These are phyloP conservation scores for Collybia nuda DNA, from an alignment of 768 basidiomycete genomes.

Conservation along the genomic window DNA sequence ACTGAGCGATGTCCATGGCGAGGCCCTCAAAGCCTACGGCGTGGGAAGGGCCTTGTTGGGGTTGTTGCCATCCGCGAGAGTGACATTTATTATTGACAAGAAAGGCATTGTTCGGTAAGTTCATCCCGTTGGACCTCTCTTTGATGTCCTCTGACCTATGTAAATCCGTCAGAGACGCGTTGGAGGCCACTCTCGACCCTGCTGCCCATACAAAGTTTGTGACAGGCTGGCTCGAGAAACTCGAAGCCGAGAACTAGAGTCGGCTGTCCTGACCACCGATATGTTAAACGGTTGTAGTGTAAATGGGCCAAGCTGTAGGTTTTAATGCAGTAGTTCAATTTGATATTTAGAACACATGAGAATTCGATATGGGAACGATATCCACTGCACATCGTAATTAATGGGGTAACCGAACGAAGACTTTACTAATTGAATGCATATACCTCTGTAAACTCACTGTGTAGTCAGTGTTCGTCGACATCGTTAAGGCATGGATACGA, in stretches of 20 bases:
- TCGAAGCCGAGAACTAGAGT: constrained; percentile 12
- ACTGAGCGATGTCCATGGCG: constrained; percentile 67
- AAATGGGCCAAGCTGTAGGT: too few species aligned
- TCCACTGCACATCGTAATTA: too few species aligned
- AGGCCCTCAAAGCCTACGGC: constrained; percentile 60
- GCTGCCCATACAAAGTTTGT: constrained; percentile 72
- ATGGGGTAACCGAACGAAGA: too few species aligned
- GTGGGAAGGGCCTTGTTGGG: constrained; percentile 73
- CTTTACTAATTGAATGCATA: too few species aligned
- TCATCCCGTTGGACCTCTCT: background rate
- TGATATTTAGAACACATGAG: too few species aligned
- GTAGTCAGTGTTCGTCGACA: too few species aligned
- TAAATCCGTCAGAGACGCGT: constrained; percentile 44
- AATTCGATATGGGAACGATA: too few species aligned
- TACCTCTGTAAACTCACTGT: too few species aligned
- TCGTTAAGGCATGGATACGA: too few species aligned
- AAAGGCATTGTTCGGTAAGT: constrained; percentile 66
- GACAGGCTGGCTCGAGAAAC: constrained; percentile 58
- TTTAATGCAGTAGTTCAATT: too few species aligned
- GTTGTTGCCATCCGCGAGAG: constrained; percentile 53
- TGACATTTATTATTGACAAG: constrained; percentile 76
- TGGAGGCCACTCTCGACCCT: constrained; percentile 62
- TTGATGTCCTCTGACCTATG: background rate
- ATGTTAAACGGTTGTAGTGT: too few species aligned
- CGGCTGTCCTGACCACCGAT: too few species aligned